These are phyloP conservation scores for Stephania cephalantha DNA, from an alignment of 164 flowering plant genomes.

Conservation along the genomic window DNA sequence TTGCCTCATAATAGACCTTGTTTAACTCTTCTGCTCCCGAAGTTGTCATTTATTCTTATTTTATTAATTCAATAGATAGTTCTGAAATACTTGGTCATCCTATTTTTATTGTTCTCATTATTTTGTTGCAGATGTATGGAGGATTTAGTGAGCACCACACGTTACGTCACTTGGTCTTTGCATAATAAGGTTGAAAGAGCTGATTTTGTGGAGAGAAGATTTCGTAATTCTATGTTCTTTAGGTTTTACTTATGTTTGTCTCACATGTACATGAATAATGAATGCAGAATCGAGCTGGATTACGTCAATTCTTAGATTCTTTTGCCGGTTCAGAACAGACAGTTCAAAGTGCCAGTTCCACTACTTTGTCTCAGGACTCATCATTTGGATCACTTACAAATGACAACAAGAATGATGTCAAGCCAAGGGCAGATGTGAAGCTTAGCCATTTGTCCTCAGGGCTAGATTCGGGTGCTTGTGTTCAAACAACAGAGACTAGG, in stretches of 20 bases:
- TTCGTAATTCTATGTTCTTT: background rate
- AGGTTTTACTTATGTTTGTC: constrained; percentile 3
- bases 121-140: constrained; percentile 73
- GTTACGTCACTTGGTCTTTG: constrained; percentile 94
- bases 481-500: constrained; percentile 73
- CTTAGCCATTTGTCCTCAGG: constrained; percentile 64
- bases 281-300: constrained; percentile 85
- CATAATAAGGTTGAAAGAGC: constrained; percentile 73
- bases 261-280: constrained; percentile 12
- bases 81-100: background rate
- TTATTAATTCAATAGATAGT: background rate
- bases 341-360: constrained; percentile 25
- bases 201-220: background rate
- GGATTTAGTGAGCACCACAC: constrained; percentile 82
- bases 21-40: background rate
- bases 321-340: constrained; percentile 74
- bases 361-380: constrained; percentile 46
- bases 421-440: constrained; percentile 58
- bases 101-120: background rate
- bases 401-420: constrained; percentile 56
- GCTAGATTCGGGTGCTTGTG: constrained; percentile 37
- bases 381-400: constrained; percentile 31
- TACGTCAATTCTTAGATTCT: constrained; percentile 90
- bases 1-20: background rate
- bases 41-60: background rate